A percentile compares a stretch with the other conserved stretches of the same genome.
Evolutionary conservation across 2,329 filamentous ascomycete genomes (phyloP).

Genomic region (Clarireedia hainanense): DNA sequence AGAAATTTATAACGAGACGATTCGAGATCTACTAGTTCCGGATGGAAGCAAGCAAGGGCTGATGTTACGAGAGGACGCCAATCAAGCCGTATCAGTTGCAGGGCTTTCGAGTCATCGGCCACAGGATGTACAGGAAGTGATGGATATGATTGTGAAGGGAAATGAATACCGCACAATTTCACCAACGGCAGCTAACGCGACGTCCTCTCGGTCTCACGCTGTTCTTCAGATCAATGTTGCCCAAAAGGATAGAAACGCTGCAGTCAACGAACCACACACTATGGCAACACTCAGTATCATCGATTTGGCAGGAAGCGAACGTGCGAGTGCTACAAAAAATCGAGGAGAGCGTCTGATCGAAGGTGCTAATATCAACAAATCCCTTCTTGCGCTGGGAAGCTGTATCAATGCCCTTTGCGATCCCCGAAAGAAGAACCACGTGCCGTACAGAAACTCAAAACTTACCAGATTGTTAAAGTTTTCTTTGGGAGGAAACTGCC

Average conservation of each 20-base stretch:
- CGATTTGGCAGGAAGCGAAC: constrained; percentile 90
- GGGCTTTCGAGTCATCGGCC: constrained; percentile 89
- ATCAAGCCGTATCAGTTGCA: constrained; percentile 84
- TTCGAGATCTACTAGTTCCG: constrained; percentile 86
- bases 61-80: constrained; percentile 90
- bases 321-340: constrained; percentile 95
- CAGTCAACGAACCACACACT: constrained; percentile 88
- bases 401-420: constrained; percentile 99
- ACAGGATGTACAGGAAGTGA: constrained; percentile 87
- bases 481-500: constrained; percentile 94
- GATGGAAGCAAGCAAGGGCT: constrained; percentile 70
- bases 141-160: constrained; percentile 97
- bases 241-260: constrained; percentile 87
- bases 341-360: constrained; percentile 83
- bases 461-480: constrained; percentile 94
- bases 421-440: constrained; percentile 80
- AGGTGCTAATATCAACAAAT: constrained; percentile 99
- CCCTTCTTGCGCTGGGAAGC: constrained; percentile 83
- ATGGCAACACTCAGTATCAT: constrained; percentile 99
- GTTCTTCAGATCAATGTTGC: constrained; percentile 96
- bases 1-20: constrained; percentile 99
- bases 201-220: constrained; percentile 92
- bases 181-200: constrained; percentile 93
- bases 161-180: constrained; percentile 95
- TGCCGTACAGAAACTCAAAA: constrained; percentile 97